Evolutionary conservation across 2,329 filamentous ascomycete species (phyloP), one percentile per base, ranked within the genome.

Genomic region (Tolypocladium album): DNA sequence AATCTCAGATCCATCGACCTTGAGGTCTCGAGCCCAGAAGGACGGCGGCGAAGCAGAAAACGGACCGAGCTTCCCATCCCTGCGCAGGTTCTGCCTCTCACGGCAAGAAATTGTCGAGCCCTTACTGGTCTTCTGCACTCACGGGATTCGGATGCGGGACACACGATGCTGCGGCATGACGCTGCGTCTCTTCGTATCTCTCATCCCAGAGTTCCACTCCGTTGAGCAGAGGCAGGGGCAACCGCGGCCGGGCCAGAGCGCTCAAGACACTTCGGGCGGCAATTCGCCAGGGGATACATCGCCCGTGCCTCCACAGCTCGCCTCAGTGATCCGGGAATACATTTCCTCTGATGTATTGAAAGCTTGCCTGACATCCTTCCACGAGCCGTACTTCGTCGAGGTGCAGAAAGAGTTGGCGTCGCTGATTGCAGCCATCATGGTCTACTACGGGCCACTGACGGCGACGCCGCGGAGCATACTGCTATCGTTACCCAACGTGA

Each of bases 371-470:
- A 90, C 88, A 1, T 95, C 90, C 2, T 85, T 99, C 57, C 90
- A 97, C 74, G 94, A 99, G 66, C 88, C 91, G 0, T 97, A 97
- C 73, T 99, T 97, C 73, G 92, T 97, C 40, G 94, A 99, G 66
- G 84, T 95, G 63, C 94, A 99, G 69, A 93, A 92, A 70, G 92
- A 99, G 58, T 81, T 99, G 27, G 93, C 92, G 0, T 84, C 87
- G 27, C 80, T 97, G 43, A 96, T 99, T 63, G 92, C 92, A 0
- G 84, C 87, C 4, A 94, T 97, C 62, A 80, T 96, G 67, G 82
- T 88, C 11, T 83, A 89, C 62, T 96, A 96, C 70, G 84, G 85
- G 15, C 78, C 83, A 0, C 74, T 83, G 39, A 92, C 88, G 9
- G 69, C 79, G 8, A 94, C 89, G 0, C 90, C 92, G 0, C 81